Evolutionary conservation across 164 flowering plant species (phyloP), one percentile per base, ranked within the genome.

Genomic region (Saururus chinensis): DNA sequence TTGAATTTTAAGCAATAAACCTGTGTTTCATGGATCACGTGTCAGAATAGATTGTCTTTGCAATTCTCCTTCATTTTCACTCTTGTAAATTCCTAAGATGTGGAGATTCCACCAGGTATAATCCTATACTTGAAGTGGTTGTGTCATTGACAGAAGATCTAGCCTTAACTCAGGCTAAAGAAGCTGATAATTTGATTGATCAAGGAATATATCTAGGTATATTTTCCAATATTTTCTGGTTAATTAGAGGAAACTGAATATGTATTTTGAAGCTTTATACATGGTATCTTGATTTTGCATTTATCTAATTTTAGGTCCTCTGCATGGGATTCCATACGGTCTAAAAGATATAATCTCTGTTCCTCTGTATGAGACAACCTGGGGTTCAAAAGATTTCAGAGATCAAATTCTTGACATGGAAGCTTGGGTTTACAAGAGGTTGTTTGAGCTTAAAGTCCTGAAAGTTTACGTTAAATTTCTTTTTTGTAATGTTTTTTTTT

Each of bases 381-480:
- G 96, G 96, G 98, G 98, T 54, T 92, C 95, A 45, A 80, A 21
- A 69, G 68, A 78, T 53, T 89, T 86, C 66, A 75, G 78, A 74
- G 64, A 87, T 75, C 96, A 89, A 80, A 80, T 86, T 67, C 83
- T 92, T 67, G 77, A 92, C 61, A 73, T 72, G 64, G 96, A 89
- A 72, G 96, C 98, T 63, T 92, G 95, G 95, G 93, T 92, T 42
- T 92, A 92, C 73, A 85, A 84, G 79, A 86, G 87, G 95, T 91
- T 24, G 13, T 21, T 23, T 25, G 49, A 17, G 21, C 12, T 57
- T 12, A 23, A 51, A 57, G 40, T 25, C 26, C 12, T 23, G 42
- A 40, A 57, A 61, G 22, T 55, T 0, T 1, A 16, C 20, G 10
- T 45, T 60, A 17, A 23, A 12, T 24, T 42, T 19, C n/a, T 25